These are phyloP conservation scores for Lichtheimia ornata DNA, from an alignment of 371 early-diverging fungal species.

Conservation along the genomic window DNA sequence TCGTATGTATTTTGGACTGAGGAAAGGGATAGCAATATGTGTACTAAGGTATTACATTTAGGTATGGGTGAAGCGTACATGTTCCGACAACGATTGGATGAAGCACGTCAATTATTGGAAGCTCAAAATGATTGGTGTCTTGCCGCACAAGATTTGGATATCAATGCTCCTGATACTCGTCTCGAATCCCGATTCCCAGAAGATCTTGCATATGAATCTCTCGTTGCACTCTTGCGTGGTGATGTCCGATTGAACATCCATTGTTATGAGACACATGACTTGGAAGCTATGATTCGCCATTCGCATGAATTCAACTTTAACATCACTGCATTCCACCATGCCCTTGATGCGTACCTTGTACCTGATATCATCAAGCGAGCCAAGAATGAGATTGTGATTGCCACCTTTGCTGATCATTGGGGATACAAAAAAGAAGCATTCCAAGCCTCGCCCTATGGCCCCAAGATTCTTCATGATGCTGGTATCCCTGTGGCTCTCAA, in stretches of 20 bases:
- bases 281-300: conserved; percentile 75
- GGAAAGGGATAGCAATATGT: too few species aligned
- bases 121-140: conserved; percentile 82
- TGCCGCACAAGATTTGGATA: conserved; percentile 36
- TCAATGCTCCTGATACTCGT: conserved; percentile 14
- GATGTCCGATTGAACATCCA: conserved; percentile 75
- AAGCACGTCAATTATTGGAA: conserved; percentile 51
- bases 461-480: conserved; percentile 61
- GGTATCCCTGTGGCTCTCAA: conserved; percentile 74
- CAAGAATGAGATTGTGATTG: conserved; percentile 62
- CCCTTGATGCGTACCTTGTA: conserved; percentile 75
- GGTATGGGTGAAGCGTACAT: conserved; percentile 76
- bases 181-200: conserved; percentile 63
- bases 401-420: conserved; percentile 67
- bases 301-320: conserved; percentile 76
- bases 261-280: conserved; percentile 71
- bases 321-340: conserved; percentile 82
- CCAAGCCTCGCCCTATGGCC: conserved; percentile 57
- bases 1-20: conserved; percentile 15
- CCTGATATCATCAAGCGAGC: conserved; percentile 66
- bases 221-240: conserved; percentile 71
- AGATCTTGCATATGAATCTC: conserved; percentile 56
- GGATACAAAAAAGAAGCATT: conserved; percentile 80
- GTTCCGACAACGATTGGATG: conserved; percentile 62
- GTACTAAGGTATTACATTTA: conserved; percentile 17